A percentile compares a stretch with the other conserved stretches of the same genome.
Conservation (phyloP, 192 early-diverging fungal species). For the Backusella tarrabulga region DNA sequence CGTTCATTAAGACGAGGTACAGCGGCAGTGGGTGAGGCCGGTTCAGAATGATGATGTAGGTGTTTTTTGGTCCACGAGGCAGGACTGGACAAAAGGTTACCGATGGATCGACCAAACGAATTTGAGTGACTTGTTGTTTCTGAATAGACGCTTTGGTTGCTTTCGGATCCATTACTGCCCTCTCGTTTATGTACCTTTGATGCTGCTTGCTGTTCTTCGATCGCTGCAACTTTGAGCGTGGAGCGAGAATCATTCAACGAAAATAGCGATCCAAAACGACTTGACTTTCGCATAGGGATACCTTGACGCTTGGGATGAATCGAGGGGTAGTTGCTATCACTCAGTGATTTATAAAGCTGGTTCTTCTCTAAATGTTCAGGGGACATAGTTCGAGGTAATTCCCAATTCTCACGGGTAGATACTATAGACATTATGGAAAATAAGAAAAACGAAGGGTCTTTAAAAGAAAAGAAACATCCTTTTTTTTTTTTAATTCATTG, state of each 20-base stretch:
- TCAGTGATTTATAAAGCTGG: neutral
- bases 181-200: neutral
- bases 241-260: neutral
- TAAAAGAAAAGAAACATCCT: slow-evolving; percentile 5
- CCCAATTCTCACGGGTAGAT: neutral
- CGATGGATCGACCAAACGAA: neutral
- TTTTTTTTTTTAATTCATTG: neutral
- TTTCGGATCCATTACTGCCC: neutral
- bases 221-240: neutral
- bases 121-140: neutral
- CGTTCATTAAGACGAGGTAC: slow-evolving; percentile 11
- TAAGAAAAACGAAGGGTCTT: neutral
- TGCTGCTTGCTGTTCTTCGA: neutral
- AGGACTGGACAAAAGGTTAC: neutral
- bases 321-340: neutral
- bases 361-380: neutral
- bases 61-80: slow-evolving; percentile 2
- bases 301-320: neutral
- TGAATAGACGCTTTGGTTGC: neutral
- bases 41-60: neutral
- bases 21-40: neutral
- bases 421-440: neutral
- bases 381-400: neutral
- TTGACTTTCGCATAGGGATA: neutral
- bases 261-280: slow-evolving; percentile 1